Evolutionary conservation across 805 yeast genomes (phyloP).

Genomic region (Schwanniomyces polymorphus): DNA sequence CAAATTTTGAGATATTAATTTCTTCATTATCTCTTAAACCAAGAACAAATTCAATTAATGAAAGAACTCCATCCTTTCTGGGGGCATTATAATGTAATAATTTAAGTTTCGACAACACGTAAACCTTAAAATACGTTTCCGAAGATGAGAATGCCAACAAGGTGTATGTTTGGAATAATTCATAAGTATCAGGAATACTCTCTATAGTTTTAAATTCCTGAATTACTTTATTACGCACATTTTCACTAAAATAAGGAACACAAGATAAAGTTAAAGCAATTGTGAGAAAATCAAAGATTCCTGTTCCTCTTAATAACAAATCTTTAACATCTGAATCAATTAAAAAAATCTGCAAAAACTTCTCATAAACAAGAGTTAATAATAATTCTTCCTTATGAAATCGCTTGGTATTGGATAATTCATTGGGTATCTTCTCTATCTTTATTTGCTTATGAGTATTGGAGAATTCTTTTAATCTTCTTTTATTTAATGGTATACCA

Average conservation of each 20-base stretch:
- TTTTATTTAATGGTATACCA: conserved; percentile 63
- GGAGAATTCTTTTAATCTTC: conserved; percentile 54
- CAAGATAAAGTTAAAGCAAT: conserved; percentile 46
- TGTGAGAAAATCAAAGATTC: conserved; percentile 59
- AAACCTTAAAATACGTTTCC: conserved; percentile 45
- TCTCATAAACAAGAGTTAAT: conserved; percentile 26
- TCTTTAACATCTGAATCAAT: conserved; percentile 50
- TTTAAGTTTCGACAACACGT: conserved; percentile 52
- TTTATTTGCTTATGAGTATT: conserved; percentile 23
- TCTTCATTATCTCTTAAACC: conserved; percentile 77
- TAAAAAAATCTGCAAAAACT: conserved; percentile 33
- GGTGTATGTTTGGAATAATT: conserved; percentile 60
- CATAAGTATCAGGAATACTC: conserved; percentile 60
- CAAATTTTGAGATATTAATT: conserved; percentile 63
- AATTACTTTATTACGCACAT: conserved; percentile 6
- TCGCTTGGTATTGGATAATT: conserved; percentile 12
- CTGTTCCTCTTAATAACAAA: conserved; percentile 62
- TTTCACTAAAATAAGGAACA: conserved; percentile 26
- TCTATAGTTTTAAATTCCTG: conserved; percentile 33
- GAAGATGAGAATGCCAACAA: conserved; percentile 52
- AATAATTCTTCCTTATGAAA: conserved; percentile 15
- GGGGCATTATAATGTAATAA: conserved; percentile 54
- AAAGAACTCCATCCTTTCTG: conserved; percentile 61
- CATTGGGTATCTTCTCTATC: conserved; percentile 15
- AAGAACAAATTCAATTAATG: conserved; percentile 72